phyloP scores from a whole-genome alignment of 2,329 filamentous ascomycete species.

The Monosporascus sp. region DNA sequence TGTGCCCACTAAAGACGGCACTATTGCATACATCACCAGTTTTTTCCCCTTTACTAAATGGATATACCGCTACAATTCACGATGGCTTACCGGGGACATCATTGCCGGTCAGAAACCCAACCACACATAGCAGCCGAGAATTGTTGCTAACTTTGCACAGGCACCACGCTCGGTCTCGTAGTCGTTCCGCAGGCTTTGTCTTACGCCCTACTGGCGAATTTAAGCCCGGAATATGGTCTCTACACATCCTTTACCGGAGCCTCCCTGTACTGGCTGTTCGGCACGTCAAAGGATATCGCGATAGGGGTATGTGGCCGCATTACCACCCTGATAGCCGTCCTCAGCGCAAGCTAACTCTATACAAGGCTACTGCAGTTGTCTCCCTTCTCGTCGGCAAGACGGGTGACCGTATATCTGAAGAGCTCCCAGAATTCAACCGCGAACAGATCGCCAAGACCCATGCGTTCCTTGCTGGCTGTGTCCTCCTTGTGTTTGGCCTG shows the following conservation, averaged over 20 bases:
- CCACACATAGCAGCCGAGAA: not conserved
- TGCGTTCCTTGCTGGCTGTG: constrained; percentile 37
- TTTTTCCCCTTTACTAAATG: constrained; percentile 63
- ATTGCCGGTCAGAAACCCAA: constrained; percentile 52
- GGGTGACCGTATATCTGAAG: constrained; percentile 31
- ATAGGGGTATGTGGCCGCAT: constrained; percentile 49
- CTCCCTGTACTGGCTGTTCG: constrained; percentile 76
- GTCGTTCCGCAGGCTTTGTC: constrained; percentile 78
- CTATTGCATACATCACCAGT: constrained; percentile 43
- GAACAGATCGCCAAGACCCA: constrained; percentile 39
- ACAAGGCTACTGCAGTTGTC: constrained; percentile 39
- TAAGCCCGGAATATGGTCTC: constrained; percentile 65
- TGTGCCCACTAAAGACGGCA: constrained; percentile 41
- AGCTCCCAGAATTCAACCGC: constrained; percentile 27
- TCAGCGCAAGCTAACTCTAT: constrained; percentile 2
- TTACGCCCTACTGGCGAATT: constrained; percentile 65
- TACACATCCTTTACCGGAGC: constrained; percentile 82
- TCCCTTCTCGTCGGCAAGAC: constrained; percentile 46
- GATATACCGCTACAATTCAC: constrained; percentile 65
- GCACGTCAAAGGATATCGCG: constrained; percentile 79
- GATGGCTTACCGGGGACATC: constrained; percentile 69
- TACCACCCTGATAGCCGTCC: too few species aligned
- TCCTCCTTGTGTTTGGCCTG: constrained; percentile 40
- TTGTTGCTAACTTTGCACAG: constrained; percentile 14
- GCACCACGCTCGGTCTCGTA: constrained; percentile 64